These are phyloP conservation scores for Puccinia polysora DNA, from an alignment of 1,284 basidiomycete species.

Conservation along the genomic window DNA sequence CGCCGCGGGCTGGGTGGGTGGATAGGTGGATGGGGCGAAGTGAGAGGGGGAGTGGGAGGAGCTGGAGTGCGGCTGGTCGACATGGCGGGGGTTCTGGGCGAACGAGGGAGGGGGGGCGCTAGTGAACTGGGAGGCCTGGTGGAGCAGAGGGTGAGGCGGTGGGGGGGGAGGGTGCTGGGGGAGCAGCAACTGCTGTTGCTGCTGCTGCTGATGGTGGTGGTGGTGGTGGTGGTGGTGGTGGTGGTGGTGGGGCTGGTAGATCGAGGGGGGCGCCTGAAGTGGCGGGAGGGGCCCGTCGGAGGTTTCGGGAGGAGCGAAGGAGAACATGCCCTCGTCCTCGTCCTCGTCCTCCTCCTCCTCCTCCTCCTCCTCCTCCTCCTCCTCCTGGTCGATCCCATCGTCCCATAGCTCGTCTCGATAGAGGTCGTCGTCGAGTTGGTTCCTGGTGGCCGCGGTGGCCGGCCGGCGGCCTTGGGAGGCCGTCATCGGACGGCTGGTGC, in stretches of 20 bases:
- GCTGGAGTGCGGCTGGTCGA: conserved; percentile 17
- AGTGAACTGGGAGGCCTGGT: background rate
- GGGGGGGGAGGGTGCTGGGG: background rate
- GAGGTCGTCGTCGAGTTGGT: conserved; percentile 16
- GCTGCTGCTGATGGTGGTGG: background rate
- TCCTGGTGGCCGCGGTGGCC: background rate
- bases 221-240: conserved; percentile 1
- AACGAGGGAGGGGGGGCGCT: background rate
- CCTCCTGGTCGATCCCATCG: background rate
- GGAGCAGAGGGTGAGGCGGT: background rate
- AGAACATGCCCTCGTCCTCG: conserved; percentile 50
- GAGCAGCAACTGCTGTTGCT: background rate
- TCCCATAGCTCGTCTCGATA: conserved; percentile 24
- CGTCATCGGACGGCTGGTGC: too few species aligned
- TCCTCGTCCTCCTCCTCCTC: conserved; percentile 46
- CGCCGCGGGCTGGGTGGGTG: conserved; percentile 1
- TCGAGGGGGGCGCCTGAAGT: conserved; percentile 9
- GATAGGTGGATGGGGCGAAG: conserved; percentile 24
- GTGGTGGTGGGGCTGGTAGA: conserved; percentile 17
- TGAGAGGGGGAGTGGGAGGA: conserved; percentile 5
- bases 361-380: conserved; percentile 3
- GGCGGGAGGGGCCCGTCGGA: conserved; percentile 6
- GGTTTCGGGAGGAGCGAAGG: conserved; percentile 46
- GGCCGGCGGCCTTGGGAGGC: background rate
- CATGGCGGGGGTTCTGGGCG: background rate